Base-by-base conservation (phyloP, 805 yeast species). In the Hemisphaericaspora nanyangensis region DNA sequence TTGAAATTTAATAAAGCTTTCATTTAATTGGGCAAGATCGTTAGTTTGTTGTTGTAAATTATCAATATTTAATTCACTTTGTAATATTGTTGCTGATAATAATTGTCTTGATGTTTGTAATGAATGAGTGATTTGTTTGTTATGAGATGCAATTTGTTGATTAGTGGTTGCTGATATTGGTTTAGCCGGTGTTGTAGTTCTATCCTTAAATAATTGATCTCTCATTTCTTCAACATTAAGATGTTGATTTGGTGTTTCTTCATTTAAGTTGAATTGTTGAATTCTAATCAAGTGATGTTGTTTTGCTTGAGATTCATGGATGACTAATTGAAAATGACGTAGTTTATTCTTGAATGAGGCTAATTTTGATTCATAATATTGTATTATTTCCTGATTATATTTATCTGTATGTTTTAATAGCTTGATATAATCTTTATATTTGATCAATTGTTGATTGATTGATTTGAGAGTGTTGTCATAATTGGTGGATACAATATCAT, bases 21-120 rank as follows among this genome's bases (percentile, higher is more conserved):
- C 64, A 38, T 76, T 68, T 39, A 76, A 56, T 7, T 52, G 47
- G 10, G 55, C 39, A 39, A 77, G 54, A 28, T 69, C 71, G 20
- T 64, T 52, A 0, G 76, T 60, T 24, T 78, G 79, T 33, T 63
- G 68, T 26, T 72, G 72, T 6, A 77, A 50, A 5, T 74, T 65
- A 31, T 72, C 71, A 5, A 74, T 55, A 44, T 74, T 74, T 40
- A 73, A 56, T 41, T 76, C 81, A 10, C 76, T 70, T 40, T 77
- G 77, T 44, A 77, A 48, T 2, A 76, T 60, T 0, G 79, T 66
- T 18, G 77, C 63, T 31, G 73, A 65, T 60, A 77, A 58, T 44
- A 77, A 51, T 32, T 72, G 72, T 40, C 72, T 63, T 0, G 80
- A 68, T 5, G 66, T 60, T 49, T 75, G 77, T 22, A 76, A 57